phyloP scores from a whole-genome alignment of 352 stramenopile genomes.

The Pythium scleroteichum region DNA sequence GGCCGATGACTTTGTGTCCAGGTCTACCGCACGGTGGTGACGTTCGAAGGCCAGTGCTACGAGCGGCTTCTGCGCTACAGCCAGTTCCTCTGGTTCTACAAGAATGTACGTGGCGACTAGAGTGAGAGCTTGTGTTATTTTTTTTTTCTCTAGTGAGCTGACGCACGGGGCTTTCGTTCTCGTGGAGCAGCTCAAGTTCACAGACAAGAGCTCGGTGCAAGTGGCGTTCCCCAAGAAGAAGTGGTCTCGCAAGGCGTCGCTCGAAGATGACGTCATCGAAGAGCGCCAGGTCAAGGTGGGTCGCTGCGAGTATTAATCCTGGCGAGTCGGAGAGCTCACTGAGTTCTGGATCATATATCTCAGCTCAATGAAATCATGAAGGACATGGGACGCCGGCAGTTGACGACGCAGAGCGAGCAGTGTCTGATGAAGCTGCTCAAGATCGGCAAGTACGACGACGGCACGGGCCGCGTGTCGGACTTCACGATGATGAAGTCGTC shows the following conservation, averaged over 20 bases:
- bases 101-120: slow-evolving; percentile 17
- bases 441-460: slow-evolving; percentile 53
- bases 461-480: slow-evolving; percentile 27
- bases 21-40: slow-evolving; percentile 74
- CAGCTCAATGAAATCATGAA: slow-evolving; percentile 79
- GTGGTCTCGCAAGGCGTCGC: slow-evolving; percentile 51
- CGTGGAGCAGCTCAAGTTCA: slow-evolving; percentile 38
- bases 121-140: neutral
- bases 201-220: slow-evolving; percentile 15
- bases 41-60: slow-evolving; percentile 62
- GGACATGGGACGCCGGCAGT: slow-evolving; percentile 39
- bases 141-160: slow-evolving; percentile 1
- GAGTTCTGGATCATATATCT: neutral
- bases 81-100: slow-evolving; percentile 56
- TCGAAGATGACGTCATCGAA: slow-evolving; percentile 62
- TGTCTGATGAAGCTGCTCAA: slow-evolving; percentile 59
- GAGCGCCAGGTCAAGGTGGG: slow-evolving; percentile 65
- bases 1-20: neutral
- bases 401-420: slow-evolving; percentile 47
- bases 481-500: slow-evolving; percentile 1
- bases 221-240: slow-evolving; percentile 53
- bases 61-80: slow-evolving; percentile 71
- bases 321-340: neutral
- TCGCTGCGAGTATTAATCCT: neutral
- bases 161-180: no score